These are phyloP conservation scores for Cucurbita maxima DNA, from an alignment of 306 rosid species.

Conservation along the genomic window DNA sequence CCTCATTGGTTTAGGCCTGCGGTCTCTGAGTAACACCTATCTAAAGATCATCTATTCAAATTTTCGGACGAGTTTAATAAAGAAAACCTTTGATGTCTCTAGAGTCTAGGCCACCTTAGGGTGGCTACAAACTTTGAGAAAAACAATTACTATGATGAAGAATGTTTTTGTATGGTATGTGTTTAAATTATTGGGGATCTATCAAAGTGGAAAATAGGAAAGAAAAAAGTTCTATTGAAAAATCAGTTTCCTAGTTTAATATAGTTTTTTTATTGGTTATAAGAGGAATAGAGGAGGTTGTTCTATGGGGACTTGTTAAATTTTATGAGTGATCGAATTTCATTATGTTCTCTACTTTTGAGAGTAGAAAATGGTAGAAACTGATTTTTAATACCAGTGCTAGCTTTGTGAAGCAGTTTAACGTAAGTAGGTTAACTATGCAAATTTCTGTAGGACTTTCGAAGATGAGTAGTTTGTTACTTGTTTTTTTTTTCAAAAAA, in stretches of 20 bases:
- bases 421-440: neutral
- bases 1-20: neutral
- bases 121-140: neutral
- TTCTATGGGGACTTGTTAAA: neutral
- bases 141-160: neutral
- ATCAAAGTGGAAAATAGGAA: neutral
- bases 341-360: neutral
- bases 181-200: neutral
- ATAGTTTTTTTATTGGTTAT: neutral
- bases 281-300: neutral
- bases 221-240: neutral
- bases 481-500: too few species aligned
- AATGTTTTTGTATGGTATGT: neutral
- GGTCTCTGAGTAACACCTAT: neutral
- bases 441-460: neutral
- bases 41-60: neutral
- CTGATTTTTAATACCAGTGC: neutral
- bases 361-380: neutral
- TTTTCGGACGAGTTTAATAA: neutral
- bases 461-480: too few species aligned
- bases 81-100: neutral
- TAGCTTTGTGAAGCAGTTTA: neutral
- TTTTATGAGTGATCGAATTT: neutral
- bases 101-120: neutral
- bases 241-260: neutral